Evolutionary conservation across 1,284 basidiomycete species (phyloP).

Genomic region (Sanguinoderma infundibulare): DNA sequence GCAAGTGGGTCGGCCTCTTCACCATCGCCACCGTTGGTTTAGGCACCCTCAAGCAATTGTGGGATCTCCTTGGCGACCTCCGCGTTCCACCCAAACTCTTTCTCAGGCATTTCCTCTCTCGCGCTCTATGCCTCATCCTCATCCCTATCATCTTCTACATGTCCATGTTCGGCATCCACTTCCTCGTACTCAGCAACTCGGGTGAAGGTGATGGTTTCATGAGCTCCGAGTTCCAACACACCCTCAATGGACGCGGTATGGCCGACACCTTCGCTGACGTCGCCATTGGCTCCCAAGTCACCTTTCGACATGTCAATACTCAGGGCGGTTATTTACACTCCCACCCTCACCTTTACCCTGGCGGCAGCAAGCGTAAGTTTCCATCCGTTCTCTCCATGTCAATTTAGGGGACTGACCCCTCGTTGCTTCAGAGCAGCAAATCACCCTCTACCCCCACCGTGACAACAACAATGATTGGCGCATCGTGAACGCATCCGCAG

Average conservation of each 20-base stretch:
- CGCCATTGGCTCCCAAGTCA: slow-evolving; percentile 82
- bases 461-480: slow-evolving; percentile 43
- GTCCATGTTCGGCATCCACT: slow-evolving; percentile 95
- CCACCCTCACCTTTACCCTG: slow-evolving; percentile 88
- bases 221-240: slow-evolving; percentile 98
- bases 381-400: not conserved
- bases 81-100: slow-evolving; percentile 80
- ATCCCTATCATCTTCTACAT: slow-evolving; percentile 92
- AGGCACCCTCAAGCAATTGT: slow-evolving; percentile 87
- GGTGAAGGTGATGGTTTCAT: slow-evolving; percentile 99
- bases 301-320: slow-evolving; percentile 92
- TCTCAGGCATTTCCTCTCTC: slow-evolving; percentile 85
- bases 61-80: slow-evolving; percentile 89
- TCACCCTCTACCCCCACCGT: slow-evolving; percentile 96
- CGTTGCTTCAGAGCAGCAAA: slow-evolving; percentile 82
- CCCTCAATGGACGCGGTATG: slow-evolving; percentile 91
- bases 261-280: slow-evolving; percentile 93
- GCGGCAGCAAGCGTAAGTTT: slow-evolving; percentile 79
- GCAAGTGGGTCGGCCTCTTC: slow-evolving; percentile 99
- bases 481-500: slow-evolving; percentile 34
- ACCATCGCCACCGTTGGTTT: slow-evolving; percentile 96
- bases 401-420: slow-evolving; percentile 4
- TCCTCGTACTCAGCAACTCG: slow-evolving; percentile 84
- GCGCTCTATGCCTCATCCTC: slow-evolving; percentile 88
- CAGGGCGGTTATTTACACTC: slow-evolving; percentile 99